Evolutionary conservation across 1,139 yeast genomes (phyloP).

Genomic region (Insectozyma bohioensis): DNA sequence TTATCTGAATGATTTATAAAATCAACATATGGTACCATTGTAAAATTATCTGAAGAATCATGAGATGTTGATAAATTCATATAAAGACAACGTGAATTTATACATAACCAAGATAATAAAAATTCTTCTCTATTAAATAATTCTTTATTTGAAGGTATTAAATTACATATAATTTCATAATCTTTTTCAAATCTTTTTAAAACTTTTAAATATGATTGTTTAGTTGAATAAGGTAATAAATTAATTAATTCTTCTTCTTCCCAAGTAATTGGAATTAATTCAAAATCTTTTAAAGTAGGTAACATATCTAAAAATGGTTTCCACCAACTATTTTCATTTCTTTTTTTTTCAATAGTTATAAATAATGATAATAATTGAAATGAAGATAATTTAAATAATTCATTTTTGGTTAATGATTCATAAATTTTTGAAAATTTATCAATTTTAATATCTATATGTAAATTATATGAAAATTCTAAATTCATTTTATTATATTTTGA

Average conservation of each 20-base stretch:
- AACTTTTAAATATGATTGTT: conserved; percentile 36
- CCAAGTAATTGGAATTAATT: conserved; percentile 55
- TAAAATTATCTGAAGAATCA: conserved; percentile 61
- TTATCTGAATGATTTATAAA: conserved; percentile 73
- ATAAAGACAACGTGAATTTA: conserved; percentile 88
- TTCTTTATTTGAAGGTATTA: no score
- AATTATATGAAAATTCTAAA: conserved; percentile 17
- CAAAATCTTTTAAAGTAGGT: conserved; percentile 52
- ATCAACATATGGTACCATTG: conserved; percentile 91
- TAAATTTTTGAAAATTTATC: conserved; percentile 34
- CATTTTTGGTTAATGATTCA: conserved; percentile 23
- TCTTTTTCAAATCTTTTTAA: conserved; percentile 39
- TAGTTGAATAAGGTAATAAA: conserved; percentile 40
- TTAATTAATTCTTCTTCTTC: conserved; percentile 30
- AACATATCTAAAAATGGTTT: conserved; percentile 59
- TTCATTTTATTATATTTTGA: conserved; percentile 21
- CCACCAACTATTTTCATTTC: conserved; percentile 54
- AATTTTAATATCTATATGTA: conserved; percentile 16
- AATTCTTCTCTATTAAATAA: conserved; percentile 28
- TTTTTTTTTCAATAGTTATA: conserved; percentile 44
- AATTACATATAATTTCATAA: conserved; percentile 23
- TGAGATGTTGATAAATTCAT: conserved; percentile 61
- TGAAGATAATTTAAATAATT: conserved; percentile 37
- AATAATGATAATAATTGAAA: conserved; percentile 51
- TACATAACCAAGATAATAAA: conserved; percentile 79